Percentiles rank a stretch among this genome's conserved stretches.
phyloP scores from a whole-genome alignment of 768 basidiomycete genomes.

The Pisolithus microcarpus region DNA sequence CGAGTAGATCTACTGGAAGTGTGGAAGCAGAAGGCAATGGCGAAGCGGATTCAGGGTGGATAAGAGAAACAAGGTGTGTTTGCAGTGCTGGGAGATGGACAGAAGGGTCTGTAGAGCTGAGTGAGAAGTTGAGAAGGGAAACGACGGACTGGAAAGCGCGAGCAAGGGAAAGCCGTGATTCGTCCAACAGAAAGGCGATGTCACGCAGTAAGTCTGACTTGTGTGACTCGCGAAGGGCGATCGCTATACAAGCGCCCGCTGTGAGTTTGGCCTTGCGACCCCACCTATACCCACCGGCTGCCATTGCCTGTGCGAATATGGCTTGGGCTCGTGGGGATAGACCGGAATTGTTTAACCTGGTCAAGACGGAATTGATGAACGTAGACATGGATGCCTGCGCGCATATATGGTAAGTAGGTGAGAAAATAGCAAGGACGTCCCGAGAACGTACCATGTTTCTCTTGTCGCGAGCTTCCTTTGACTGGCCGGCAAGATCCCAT shows the following conservation, averaged over 20 bases:
- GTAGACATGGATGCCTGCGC: slow-evolving; percentile 53
- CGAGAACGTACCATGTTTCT: slow-evolving; percentile 50
- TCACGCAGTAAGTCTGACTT: slow-evolving; percentile 62
- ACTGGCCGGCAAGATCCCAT: slow-evolving; percentile 60
- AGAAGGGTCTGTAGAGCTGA: slow-evolving; percentile 52
- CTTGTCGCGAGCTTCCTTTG: slow-evolving; percentile 55
- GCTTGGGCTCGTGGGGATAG: slow-evolving; percentile 57
- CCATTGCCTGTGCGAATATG: slow-evolving; percentile 65
- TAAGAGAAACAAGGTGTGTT: slow-evolving; percentile 38
- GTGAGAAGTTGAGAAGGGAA: slow-evolving; percentile 45
- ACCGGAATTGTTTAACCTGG: slow-evolving; percentile 52
- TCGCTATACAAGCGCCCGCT: slow-evolving; percentile 61
- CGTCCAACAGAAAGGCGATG: slow-evolving; percentile 60
- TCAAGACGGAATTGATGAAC: slow-evolving; percentile 55
- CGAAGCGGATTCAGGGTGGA: slow-evolving; percentile 26
- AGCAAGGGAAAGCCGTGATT: slow-evolving; percentile 42
- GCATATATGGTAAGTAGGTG: slow-evolving; percentile 9
- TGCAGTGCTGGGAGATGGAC: slow-evolving; percentile 53
- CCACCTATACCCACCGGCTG: slow-evolving; percentile 56
- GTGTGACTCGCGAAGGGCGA: slow-evolving; percentile 65
- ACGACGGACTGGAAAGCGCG: slow-evolving; percentile 49
- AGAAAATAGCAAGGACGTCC: slow-evolving; percentile 7
- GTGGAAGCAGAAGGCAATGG: slow-evolving; percentile 13
- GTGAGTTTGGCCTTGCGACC: slow-evolving; percentile 63
- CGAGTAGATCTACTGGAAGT: slow-evolving; percentile 27